Base-by-base conservation (phyloP, 345 rosid species). In the Geranium brycei region DNA sequence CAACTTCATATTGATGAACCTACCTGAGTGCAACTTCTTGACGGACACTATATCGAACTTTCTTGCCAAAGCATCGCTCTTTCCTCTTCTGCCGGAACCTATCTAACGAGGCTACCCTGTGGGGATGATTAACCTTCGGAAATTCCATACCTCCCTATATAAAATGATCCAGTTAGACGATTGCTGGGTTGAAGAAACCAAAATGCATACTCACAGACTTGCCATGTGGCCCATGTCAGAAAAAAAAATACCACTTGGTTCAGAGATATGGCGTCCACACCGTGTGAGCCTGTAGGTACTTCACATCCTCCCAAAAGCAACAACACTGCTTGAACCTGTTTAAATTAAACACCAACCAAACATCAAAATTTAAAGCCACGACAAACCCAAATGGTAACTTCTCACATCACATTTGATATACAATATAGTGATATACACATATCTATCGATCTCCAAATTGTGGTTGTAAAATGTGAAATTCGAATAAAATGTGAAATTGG, bases 11-110 rank as follows among this genome's bases (percentile, higher is more conserved):
- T 12, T n/a, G 55, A n/a, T 15, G 19, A 61, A 59, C 62, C 31
- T 74, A 92, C 98, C 96, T 92, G 61, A 84, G 86, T 4, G 96
- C 98, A 51, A 92, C 98, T 80, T 92, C 98, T 76, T 89, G 96
- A 62, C 98, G 96, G 68, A 92, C 98, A 66, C 84, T 73, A 66
- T 92, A 92, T 81, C 98, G 69, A 40, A 92, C 93, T 87, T 92
- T 92, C 90, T 87, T 92, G 62, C 87, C 92, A 73, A 84, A 89
- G 77, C 92, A 85, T 16, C 98, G 81, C 71, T 91, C 91, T 79
- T 83, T 89, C 65, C 95, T 87, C 87, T 91, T 91, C 83, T 89
- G 89, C 47, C 96, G 81, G 62, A 91, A 91, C 79, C 98, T 85
- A 73, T 75, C 76, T 73, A 91, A 76, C 0, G 96, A 91, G 51